phyloP scores from a whole-genome alignment of 495 filamentous ascomycete genomes.

The Talaromyces proteolyticus region DNA sequence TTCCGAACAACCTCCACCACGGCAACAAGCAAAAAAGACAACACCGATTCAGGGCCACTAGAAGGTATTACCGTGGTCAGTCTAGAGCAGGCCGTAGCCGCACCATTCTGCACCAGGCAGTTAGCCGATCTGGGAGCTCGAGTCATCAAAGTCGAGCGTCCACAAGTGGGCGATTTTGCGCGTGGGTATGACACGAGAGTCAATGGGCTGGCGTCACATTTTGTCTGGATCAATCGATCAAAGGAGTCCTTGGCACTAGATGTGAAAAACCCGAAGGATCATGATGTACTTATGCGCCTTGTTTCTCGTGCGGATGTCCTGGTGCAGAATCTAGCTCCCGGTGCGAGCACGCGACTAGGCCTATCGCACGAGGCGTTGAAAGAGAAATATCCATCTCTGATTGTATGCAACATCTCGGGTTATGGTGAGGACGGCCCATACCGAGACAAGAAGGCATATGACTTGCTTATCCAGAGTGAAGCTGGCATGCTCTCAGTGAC shows the following conservation, averaged over 20 bases:
- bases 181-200: slow-evolving; percentile 42
- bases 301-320: slow-evolving; percentile 41
- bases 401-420: slow-evolving; percentile 48
- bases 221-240: slow-evolving; percentile 47
- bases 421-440: slow-evolving; percentile 46
- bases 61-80: slow-evolving; percentile 44
- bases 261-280: slow-evolving; percentile 34
- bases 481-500: slow-evolving; percentile 46
- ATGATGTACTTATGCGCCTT: slow-evolving; percentile 35
- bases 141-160: slow-evolving; percentile 48
- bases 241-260: slow-evolving; percentile 46
- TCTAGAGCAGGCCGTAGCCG: slow-evolving; percentile 47
- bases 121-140: slow-evolving; percentile 46
- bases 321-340: slow-evolving; percentile 47
- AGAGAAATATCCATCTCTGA: slow-evolving; percentile 32
- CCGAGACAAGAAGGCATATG: slow-evolving; percentile 49
- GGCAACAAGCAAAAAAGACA: not conserved
- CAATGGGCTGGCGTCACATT: slow-evolving; percentile 42
- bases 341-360: slow-evolving; percentile 39
- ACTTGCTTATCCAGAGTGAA: slow-evolving; percentile 49
- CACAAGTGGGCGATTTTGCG: slow-evolving; percentile 43
- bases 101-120: slow-evolving; percentile 47
- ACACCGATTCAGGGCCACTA: slow-evolving; percentile 20
- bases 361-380: slow-evolving; percentile 36
- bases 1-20: not conserved